Conservation (phyloP, 2,329 filamentous ascomycete genomes). For the Microdochium bolleyi region DNA sequence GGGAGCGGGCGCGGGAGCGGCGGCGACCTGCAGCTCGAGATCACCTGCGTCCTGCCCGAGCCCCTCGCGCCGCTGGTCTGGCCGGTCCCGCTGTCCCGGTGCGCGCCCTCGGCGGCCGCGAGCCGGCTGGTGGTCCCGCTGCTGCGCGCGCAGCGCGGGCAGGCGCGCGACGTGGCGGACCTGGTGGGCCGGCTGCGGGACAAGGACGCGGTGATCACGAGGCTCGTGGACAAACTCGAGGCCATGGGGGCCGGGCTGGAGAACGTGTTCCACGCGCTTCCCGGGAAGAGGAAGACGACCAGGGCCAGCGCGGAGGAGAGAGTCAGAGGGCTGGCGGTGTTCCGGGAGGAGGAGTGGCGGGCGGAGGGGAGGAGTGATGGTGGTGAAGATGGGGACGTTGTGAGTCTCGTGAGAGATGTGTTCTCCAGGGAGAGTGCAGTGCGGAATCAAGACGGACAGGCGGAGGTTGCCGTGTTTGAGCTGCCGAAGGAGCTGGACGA, state of each 20-base stretch:
- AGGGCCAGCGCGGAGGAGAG: slow-evolving; percentile 36
- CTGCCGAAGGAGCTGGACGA: slow-evolving; percentile 21
- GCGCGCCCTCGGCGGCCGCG: slow-evolving; percentile 30
- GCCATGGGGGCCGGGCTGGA: slow-evolving; percentile 42
- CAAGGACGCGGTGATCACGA: slow-evolving; percentile 43
- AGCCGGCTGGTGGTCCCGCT: slow-evolving; percentile 44
- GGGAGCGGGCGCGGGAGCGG: slow-evolving; percentile 8
- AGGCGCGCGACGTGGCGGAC: slow-evolving; percentile 30
- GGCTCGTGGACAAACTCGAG: slow-evolving; percentile 46
- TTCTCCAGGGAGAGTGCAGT: background rate
- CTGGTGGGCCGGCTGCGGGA: slow-evolving; percentile 34
- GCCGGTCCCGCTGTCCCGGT: slow-evolving; percentile 49
- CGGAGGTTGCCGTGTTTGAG: background rate
- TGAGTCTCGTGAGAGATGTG: slow-evolving; percentile 29
- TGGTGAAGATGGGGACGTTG: slow-evolving; percentile 16
- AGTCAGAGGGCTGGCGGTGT: slow-evolving; percentile 43
- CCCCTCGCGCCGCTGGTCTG: slow-evolving; percentile 57
- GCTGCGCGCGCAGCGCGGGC: slow-evolving; percentile 34
- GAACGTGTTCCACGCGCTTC: slow-evolving; percentile 42
- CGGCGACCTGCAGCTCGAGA: slow-evolving; percentile 39
- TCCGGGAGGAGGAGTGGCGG: slow-evolving; percentile 32
- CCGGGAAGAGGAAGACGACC: slow-evolving; percentile 37
- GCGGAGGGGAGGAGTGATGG: slow-evolving; percentile 8
- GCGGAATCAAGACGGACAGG: background rate
- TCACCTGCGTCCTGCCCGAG: slow-evolving; percentile 53